Evolutionary conservation across 208 protist species (phyloP).

Genomic region (Porcisia hertigi): DNA sequence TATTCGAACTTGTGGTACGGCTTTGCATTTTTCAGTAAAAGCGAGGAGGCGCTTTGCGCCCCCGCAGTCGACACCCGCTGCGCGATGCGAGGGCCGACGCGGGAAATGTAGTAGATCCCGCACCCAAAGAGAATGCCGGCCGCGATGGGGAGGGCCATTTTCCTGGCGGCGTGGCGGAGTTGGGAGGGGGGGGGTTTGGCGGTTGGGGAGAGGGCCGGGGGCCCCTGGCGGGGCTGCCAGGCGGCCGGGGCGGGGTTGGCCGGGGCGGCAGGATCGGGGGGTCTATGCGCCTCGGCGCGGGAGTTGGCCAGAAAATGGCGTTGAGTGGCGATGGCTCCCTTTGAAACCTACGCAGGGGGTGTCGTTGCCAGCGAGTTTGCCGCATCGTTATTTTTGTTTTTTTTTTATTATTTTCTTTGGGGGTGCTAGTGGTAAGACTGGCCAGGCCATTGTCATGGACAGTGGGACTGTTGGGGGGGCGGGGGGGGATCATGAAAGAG

Average conservation of each 20-base stretch:
- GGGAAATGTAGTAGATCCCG: conserved; percentile 52
- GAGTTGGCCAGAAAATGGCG: not conserved
- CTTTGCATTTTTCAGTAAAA: conserved; percentile 8
- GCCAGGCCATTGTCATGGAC: no score
- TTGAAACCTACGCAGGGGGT: not conserved
- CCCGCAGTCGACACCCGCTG: conserved; percentile 37
- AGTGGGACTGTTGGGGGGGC: no score
- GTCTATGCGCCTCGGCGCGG: not conserved
- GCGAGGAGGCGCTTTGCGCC: not conserved
- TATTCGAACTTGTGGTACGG: conserved; percentile 68
- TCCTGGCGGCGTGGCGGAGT: not conserved
- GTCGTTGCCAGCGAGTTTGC: not conserved
- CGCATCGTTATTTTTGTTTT: not conserved
- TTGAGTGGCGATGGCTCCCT: not conserved
- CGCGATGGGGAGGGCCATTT: conserved; percentile 42
- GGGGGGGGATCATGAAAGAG: no score
- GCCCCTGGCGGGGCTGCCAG: not conserved
- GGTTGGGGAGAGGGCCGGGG: not conserved
- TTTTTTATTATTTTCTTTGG: no score
- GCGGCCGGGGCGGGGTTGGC: not conserved
- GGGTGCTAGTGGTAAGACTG: no score
- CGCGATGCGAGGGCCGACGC: conserved; percentile 57
- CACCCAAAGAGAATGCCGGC: conserved; percentile 48
- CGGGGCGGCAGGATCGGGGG: not conserved
- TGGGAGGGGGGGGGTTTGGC: not conserved